Conservation (phyloP, 2,329 filamentous ascomycete species). For the Spiromastix sp. region DNA sequence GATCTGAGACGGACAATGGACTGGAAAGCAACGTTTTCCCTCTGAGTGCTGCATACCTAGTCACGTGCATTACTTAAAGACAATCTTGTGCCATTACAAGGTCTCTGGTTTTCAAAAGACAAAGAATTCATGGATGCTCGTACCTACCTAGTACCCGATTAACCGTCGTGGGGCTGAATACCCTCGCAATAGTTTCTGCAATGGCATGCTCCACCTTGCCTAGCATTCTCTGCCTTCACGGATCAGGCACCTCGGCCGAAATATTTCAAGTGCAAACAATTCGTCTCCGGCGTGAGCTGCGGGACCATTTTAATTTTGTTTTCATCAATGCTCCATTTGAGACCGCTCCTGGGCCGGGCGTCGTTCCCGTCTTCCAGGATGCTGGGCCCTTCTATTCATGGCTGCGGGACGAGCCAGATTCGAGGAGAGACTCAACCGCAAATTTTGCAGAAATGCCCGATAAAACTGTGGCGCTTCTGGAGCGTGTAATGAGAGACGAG, state of each 20-base stretch:
- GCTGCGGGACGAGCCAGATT: constrained; percentile 45
- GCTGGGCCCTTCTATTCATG: constrained; percentile 55
- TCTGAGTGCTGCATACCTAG: too few relatives aligned
- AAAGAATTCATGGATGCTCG: too few relatives aligned
- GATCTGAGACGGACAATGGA: too few relatives aligned
- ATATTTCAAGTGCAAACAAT: constrained; percentile 63
- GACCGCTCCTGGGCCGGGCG: constrained; percentile 45
- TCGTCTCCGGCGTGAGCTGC: constrained; percentile 39
- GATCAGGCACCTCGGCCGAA: constrained; percentile 59
- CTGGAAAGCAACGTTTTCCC: too few relatives aligned
- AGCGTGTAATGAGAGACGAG: constrained; percentile 31
- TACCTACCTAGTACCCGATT: too few relatives aligned
- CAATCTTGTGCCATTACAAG: too few relatives aligned
- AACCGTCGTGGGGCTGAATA: too few relatives aligned
- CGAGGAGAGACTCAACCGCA: constrained; percentile 27
- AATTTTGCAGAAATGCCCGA: constrained; percentile 35
- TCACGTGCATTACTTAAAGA: too few relatives aligned
- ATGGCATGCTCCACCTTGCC: too few relatives aligned
- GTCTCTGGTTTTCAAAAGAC: too few relatives aligned
- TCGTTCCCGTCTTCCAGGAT: constrained; percentile 55
- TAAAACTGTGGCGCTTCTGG: constrained; percentile 17
- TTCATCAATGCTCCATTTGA: constrained; percentile 61
- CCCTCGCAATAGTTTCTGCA: too few relatives aligned
- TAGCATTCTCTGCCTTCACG: constrained; percentile 68
- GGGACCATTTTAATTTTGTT: constrained; percentile 55